A percentile compares a stretch with the other conserved stretches of the same genome.
phyloP scores from a whole-genome alignment of 192 early-diverging fungal genomes.

The Piromyces finnis region DNA sequence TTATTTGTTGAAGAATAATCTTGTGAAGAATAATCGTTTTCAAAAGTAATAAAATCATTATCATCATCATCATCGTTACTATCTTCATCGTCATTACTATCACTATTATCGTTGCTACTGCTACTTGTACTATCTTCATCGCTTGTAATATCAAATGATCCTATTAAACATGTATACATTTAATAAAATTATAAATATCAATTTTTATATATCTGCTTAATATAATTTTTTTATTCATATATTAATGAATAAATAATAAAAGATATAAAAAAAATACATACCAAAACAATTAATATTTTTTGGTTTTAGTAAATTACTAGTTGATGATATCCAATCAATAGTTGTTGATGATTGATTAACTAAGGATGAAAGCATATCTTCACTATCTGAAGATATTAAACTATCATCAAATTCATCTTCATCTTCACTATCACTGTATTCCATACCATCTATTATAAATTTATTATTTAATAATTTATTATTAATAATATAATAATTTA shows the following conservation, averaged over 20 bases:
- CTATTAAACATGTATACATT: no score
- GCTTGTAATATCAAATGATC: not conserved
- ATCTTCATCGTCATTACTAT: conserved; percentile 9
- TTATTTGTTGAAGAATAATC: conserved; percentile 7
- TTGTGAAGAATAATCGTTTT: conserved; percentile 10
- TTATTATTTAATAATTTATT: no score
- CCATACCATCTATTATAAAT: not conserved
- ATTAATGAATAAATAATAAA: no score
- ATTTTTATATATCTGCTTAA: no score
- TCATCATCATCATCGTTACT: conserved; percentile 6
- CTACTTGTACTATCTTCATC: conserved; percentile 3
- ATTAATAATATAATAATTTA: no score
- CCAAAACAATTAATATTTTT: not conserved
- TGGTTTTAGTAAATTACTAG: not conserved
- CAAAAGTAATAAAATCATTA: not conserved
- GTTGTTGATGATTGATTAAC: not conserved
- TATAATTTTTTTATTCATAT: no score
- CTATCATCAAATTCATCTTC: not conserved
- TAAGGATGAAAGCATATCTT: not conserved
- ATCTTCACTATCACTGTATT: not conserved
- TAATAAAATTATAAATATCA: no score
- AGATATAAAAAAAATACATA: not conserved
- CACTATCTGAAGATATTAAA: not conserved
- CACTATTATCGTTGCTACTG: conserved; percentile 10
- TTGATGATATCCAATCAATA: not conserved